Conservation (phyloP, 768 basidiomycete species). For the Epithele typhae region DNA sequence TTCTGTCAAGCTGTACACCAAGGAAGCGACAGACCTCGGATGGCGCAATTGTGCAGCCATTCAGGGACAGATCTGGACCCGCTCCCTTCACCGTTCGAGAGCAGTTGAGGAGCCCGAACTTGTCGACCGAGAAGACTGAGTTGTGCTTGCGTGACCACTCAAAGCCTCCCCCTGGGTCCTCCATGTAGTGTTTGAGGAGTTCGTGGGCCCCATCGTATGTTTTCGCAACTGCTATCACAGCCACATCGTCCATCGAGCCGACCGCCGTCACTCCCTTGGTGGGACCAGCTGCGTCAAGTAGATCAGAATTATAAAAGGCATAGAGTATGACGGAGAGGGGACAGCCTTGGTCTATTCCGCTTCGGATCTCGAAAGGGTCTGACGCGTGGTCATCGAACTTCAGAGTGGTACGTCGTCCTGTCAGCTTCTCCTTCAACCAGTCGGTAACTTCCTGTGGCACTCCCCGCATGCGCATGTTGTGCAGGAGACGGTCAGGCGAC, state of each 20-base stretch:
- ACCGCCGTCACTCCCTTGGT: slow-evolving; percentile 9
- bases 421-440: slow-evolving; percentile 17
- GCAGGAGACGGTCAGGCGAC: slow-evolving; percentile 9
- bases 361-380: slow-evolving; percentile 12
- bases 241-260: slow-evolving; percentile 18
- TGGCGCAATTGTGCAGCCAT: slow-evolving; percentile 16
- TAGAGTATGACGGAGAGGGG: slow-evolving; percentile 28
- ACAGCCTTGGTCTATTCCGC: slow-evolving; percentile 32
- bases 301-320: slow-evolving; percentile 28
- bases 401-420: slow-evolving; percentile 16
- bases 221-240: not conserved
- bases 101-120: slow-evolving; percentile 13
- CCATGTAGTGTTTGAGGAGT: slow-evolving; percentile 11
- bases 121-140: slow-evolving; percentile 18
- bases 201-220: slow-evolving; percentile 4
- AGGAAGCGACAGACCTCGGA: slow-evolving; percentile 22
- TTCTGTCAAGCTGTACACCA: slow-evolving; percentile 28
- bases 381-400: slow-evolving; percentile 25
- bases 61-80: slow-evolving; percentile 11
- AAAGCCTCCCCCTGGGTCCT: slow-evolving; percentile 13
- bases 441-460: slow-evolving; percentile 13
- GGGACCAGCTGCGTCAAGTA: slow-evolving; percentile 11
- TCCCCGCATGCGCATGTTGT: slow-evolving; percentile 13
- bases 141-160: slow-evolving; percentile 28
- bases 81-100: not conserved